Evolutionary conservation across 768 basidiomycete genomes (phyloP).

Genomic region (Boletus subparvulus): DNA sequence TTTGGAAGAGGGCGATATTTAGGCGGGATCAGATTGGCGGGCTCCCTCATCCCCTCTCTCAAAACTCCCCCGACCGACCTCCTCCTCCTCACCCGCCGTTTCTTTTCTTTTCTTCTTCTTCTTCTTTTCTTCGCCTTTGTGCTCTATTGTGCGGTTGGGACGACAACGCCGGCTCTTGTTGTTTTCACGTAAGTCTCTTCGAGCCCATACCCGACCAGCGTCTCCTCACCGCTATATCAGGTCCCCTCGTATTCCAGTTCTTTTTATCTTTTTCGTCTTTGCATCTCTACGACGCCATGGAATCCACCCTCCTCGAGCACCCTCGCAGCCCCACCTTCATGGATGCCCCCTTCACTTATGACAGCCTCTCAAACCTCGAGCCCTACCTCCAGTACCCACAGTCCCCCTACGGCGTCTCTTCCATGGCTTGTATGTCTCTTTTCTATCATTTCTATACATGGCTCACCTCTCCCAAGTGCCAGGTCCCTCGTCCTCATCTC

Average conservation of each 20-base stretch:
- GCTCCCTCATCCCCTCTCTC: constrained; percentile 31
- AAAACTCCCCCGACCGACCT: constrained; percentile 21
- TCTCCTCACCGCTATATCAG: constrained; percentile 14
- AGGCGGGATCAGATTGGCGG: constrained; percentile 31
- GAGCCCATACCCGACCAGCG: neutral
- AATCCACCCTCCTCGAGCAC: constrained; percentile 52
- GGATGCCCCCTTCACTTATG: constrained; percentile 47
- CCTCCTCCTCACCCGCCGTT: constrained; percentile 42
- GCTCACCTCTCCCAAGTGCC: constrained; percentile 43
- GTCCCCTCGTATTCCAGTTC: constrained; percentile 35
- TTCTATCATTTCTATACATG: neutral
- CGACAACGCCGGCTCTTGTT: constrained; percentile 31
- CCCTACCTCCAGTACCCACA: constrained; percentile 71
- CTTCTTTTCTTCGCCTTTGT: constrained; percentile 27
- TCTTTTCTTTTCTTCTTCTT: constrained; percentile 31
- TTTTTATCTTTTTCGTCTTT: constrained; percentile 39
- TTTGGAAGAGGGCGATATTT: constrained; percentile 28
- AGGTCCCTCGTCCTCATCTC: constrained; percentile 49
- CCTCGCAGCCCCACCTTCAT: constrained; percentile 51
- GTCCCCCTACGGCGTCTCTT: constrained; percentile 56
- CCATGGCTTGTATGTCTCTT: constrained; percentile 60
- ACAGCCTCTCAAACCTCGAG: constrained; percentile 45
- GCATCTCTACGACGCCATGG: constrained; percentile 41
- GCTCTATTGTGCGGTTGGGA: constrained; percentile 36
- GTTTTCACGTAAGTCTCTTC: constrained; percentile 33